Evolutionary conservation across 1,139 yeast genomes (phyloP).

Genomic region (Groenewaldozyma sp.): DNA sequence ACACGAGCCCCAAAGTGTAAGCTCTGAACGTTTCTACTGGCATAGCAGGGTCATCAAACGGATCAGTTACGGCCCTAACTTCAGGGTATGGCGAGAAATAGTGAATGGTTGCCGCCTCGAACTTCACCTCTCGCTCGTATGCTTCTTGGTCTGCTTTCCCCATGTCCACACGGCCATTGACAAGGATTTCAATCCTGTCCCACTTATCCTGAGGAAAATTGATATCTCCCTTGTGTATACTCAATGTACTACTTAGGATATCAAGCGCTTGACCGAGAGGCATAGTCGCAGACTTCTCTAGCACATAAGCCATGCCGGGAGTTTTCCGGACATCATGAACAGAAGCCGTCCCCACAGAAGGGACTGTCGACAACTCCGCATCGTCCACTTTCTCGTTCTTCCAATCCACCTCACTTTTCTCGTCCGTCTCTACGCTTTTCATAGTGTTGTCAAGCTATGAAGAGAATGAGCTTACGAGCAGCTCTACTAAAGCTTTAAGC

Average conservation of each 20-base stretch:
- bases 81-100: slow-evolving; percentile 45
- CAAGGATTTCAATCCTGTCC: slow-evolving; percentile 12
- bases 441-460: too few relatives aligned
- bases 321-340: too few relatives aligned
- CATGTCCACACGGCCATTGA: slow-evolving; percentile 14
- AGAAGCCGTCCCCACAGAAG: too few relatives aligned
- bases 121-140: slow-evolving; percentile 17
- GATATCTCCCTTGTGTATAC: slow-evolving; percentile 40
- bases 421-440: too few relatives aligned
- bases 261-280: slow-evolving; percentile 36
- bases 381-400: too few relatives aligned
- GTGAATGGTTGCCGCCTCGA: slow-evolving; percentile 36
- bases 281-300: slow-evolving; percentile 33
- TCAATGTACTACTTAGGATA: slow-evolving; percentile 35
- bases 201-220: slow-evolving; percentile 36
- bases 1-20: slow-evolving; percentile 44
- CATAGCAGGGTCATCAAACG: slow-evolving; percentile 35
- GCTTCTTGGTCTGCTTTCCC: slow-evolving; percentile 18
- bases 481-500: too few relatives aligned
- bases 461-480: too few relatives aligned
- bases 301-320: slow-evolving; percentile 25
- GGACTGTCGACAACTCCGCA: too few relatives aligned
- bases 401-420: too few relatives aligned
- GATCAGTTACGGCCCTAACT: slow-evolving; percentile 40
- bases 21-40: slow-evolving; percentile 49